Evolutionary conservation across 495 filamentous ascomycete genomes (phyloP).

Genomic region (Rhizodiscina lignyota): DNA sequence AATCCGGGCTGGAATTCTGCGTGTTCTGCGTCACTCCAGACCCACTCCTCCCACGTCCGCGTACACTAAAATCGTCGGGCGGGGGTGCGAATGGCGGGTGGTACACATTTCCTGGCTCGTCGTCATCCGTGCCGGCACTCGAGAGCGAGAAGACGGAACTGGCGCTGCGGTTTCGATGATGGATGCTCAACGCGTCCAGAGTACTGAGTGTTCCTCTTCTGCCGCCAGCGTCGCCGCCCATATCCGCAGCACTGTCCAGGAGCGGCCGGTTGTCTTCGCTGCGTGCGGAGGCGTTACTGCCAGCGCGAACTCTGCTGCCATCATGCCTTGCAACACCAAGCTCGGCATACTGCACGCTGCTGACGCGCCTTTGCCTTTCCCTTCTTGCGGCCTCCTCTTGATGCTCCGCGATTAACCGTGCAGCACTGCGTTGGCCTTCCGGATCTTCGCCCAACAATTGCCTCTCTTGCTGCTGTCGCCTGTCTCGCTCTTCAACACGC

Average conservation of each 20-base stretch:
- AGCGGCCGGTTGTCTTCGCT: conserved; percentile 1
- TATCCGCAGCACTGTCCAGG: neutral
- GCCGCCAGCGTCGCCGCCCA: neutral
- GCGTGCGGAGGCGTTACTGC: conserved; percentile 1
- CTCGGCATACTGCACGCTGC: conserved; percentile 72
- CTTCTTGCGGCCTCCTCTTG: conserved; percentile 24
- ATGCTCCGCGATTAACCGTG: conserved; percentile 43
- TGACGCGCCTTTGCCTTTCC: conserved; percentile 57
- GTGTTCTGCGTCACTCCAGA: too few species aligned
- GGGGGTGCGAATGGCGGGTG: neutral
- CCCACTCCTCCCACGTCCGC: neutral
- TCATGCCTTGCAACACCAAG: conserved; percentile 79
- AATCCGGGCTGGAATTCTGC: neutral
- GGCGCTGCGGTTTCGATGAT: neutral
- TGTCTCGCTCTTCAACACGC: too few species aligned
- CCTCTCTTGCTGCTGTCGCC: conserved; percentile 9
- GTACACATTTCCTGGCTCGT: neutral
- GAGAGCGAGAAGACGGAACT: neutral
- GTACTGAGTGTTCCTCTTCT: neutral
- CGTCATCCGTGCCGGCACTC: neutral
- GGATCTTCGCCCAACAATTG: conserved; percentile 1
- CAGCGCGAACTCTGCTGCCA: conserved; percentile 58
- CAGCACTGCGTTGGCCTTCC: conserved; percentile 3
- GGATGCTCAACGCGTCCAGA: neutral
- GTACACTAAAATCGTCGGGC: neutral